phyloP scores from a whole-genome alignment of 345 rosid genomes.

The Physaria fendleri region DNA sequence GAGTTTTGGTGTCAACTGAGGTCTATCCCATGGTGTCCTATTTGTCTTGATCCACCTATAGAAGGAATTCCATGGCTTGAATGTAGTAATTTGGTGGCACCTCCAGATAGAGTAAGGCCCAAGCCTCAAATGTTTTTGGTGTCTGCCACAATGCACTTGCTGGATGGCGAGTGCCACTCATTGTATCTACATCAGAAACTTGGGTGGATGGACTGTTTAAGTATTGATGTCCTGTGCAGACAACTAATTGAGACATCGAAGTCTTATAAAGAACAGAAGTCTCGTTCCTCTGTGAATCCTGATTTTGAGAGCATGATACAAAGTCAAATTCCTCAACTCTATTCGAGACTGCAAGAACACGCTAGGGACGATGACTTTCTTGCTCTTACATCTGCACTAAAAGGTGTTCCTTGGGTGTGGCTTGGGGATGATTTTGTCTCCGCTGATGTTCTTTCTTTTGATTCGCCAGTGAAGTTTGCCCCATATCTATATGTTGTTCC shows the following conservation, averaged over 20 bases:
- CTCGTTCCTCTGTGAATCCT: constrained; percentile 38
- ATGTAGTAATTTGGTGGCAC: constrained; percentile 47
- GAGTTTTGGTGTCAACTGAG: constrained; percentile 86
- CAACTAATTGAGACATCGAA: constrained; percentile 74
- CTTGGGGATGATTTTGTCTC: constrained; percentile 85
- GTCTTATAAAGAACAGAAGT: constrained; percentile 51
- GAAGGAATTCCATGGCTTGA: constrained; percentile 83
- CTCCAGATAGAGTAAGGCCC: constrained; percentile 77
- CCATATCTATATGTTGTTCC: constrained; percentile 96
- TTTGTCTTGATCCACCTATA: constrained; percentile 58
- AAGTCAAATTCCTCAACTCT: constrained; percentile 57
- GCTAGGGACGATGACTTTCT: constrained; percentile 53
- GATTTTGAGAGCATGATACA: constrained; percentile 52
- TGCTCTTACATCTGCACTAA: constrained; percentile 52
- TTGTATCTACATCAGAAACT: constrained; percentile 58
- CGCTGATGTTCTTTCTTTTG: constrained; percentile 81
- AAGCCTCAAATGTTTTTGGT: constrained; percentile 77
- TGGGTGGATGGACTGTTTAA: constrained; percentile 74
- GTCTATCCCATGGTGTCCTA: constrained; percentile 82
- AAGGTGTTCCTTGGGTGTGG: constrained; percentile 88
- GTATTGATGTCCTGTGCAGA: constrained; percentile 42
- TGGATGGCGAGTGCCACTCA: constrained; percentile 62
- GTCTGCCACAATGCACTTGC: constrained; percentile 64
- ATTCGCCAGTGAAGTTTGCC: constrained; percentile 89
- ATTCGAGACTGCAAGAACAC: constrained; percentile 54